These are phyloP conservation scores for Botryotinia calthae DNA, from an alignment of 2,329 filamentous ascomycete species.

Conservation along the genomic window DNA sequence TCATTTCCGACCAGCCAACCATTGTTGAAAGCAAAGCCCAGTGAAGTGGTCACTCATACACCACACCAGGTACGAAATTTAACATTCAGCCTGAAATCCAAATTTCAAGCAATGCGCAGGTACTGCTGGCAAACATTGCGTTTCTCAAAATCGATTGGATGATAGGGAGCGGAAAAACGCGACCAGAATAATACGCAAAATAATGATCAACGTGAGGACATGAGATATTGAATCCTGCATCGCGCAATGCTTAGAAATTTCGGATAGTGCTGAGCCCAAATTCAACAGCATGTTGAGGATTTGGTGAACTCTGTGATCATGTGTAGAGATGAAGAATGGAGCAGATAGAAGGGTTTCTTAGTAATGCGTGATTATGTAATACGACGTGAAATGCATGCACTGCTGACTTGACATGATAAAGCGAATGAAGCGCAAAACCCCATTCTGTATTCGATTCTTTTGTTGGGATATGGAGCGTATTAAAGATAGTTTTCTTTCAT, in stretches of 20 bases:
- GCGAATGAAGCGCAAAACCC: background rate
- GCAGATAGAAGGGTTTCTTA: background rate
- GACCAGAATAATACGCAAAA: background rate
- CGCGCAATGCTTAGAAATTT: background rate
- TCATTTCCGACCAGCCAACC: constrained; percentile 5
- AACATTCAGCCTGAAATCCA: constrained; percentile 10
- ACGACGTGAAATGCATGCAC: background rate
- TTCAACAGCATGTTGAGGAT: background rate
- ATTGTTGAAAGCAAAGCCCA: background rate
- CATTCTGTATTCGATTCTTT: background rate
- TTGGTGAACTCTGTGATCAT: background rate
- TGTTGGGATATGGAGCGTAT: background rate
- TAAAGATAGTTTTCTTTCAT: background rate
- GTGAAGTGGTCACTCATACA: constrained; percentile 8
- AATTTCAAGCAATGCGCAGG: background rate
- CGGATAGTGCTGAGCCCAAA: background rate
- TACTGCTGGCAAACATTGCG: constrained; percentile 3
- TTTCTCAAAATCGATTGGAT: background rate
- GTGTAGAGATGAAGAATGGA: background rate
- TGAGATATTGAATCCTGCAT: background rate
- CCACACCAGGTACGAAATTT: constrained; percentile 10
- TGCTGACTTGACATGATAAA: background rate
- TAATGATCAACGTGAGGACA: background rate
- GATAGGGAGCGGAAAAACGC: background rate
- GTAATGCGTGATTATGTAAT: constrained; percentile 1